A percentile compares a stretch with the other conserved stretches of the same genome.
phyloP scores from a whole-genome alignment of 352 stramenopile species.

The Hyaloperonospora brassicae region DNA sequence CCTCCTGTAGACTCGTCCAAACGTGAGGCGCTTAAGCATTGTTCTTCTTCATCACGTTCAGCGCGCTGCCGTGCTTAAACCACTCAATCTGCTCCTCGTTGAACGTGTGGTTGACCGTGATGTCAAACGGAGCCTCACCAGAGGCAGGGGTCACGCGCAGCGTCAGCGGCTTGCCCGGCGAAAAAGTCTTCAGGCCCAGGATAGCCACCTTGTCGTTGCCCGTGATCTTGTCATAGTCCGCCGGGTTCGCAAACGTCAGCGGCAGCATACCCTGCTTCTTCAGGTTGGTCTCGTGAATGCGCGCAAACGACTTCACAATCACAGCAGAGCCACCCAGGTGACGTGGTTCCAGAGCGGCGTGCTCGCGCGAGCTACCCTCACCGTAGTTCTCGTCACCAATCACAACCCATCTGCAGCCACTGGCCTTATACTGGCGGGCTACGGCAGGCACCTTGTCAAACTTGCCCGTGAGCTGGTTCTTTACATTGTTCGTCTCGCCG shows the following conservation, averaged over 20 bases:
- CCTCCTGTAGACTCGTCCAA: slow-evolving; percentile 21
- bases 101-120: slow-evolving; percentile 92
- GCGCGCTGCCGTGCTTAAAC: slow-evolving; percentile 90
- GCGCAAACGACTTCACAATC: slow-evolving; percentile 90
- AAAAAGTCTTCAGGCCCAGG: slow-evolving; percentile 75
- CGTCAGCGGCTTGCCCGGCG: slow-evolving; percentile 81
- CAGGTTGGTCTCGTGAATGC: slow-evolving; percentile 93
- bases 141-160: slow-evolving; percentile 66
- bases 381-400: slow-evolving; percentile 93
- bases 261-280: slow-evolving; percentile 95
- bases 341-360: slow-evolving; percentile 87
- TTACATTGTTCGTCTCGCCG: slow-evolving; percentile 87
- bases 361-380: slow-evolving; percentile 88
- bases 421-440: slow-evolving; percentile 87
- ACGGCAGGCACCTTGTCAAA: slow-evolving; percentile 87
- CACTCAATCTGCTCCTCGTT: slow-evolving; percentile 93
- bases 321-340: slow-evolving; percentile 87
- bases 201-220: slow-evolving; percentile 90
- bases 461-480: slow-evolving; percentile 85
- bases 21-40: slow-evolving; percentile 39
- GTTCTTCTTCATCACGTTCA: slow-evolving; percentile 93
- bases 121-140: slow-evolving; percentile 66
- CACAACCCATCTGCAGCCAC: slow-evolving; percentile 86
- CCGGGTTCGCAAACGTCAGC: slow-evolving; percentile 87
- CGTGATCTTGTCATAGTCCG: slow-evolving; percentile 90